Base-by-base conservation (phyloP, 164 flowering plant genomes). In the Echeveria elegans region DNA sequence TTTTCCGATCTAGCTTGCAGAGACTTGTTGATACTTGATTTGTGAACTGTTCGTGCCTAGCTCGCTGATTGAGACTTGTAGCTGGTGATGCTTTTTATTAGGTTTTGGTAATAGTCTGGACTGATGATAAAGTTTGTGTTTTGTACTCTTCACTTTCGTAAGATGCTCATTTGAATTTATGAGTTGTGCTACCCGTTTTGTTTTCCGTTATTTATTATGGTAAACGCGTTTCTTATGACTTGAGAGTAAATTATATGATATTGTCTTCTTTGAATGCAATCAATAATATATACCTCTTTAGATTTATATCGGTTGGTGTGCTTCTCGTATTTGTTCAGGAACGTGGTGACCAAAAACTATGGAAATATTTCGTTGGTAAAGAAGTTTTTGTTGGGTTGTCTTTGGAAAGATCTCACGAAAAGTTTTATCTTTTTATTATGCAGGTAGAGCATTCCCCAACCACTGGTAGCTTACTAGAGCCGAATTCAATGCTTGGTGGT, bases 391-490 rank as follows among this genome's bases (percentile, higher is more conserved):
- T 23, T 6, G 56, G 21, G n/a, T 10, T 21, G 11, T 50, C 9
- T 50, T n/a, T 50, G 28, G 56, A 21, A 21, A 5, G 24, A n/a
- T 50, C 61, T 56, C 12, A 28, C 61, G 11, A 0, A 11, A 34
- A 12, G 26, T 19, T n/a, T 5, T 23, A 9, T 63, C 28, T 63
- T 63, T n/a, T 15, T 30, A 26, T 10, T 32, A 43, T 47, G 60
- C 71, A 69, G 71, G 71, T 52, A 24, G 71, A 69, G 59, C 66
- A 66, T 24, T 69, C 71, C 38, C 71, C 71, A 32, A 69, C 71
- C n/a, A 69, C 71, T 10, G 71, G 71, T 14, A 61, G 65, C 31
- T 47, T 69, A 21, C 43, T 16, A 37, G 58, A 68, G 26, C 66
- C 71, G 31, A 60, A 69, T 11, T 45, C 64, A 63, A 31, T 69